Conservation (phyloP, 192 early-diverging fungal species). For the Paraglomus brasilianum region DNA sequence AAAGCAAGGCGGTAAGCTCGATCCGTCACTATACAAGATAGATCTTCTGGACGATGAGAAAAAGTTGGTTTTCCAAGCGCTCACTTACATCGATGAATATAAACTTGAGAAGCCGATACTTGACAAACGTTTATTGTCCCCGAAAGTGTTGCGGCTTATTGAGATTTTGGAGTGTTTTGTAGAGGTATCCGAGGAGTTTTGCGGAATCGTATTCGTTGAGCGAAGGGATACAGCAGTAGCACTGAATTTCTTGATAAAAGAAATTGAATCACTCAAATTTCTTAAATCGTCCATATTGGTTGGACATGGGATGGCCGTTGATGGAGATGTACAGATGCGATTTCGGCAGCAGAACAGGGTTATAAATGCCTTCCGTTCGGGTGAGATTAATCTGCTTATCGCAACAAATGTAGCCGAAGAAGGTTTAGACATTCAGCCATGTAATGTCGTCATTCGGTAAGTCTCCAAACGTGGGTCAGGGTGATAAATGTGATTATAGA, state of each 20-base stretch:
- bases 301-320: slow-evolving; percentile 52
- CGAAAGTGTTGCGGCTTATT: slow-evolving; percentile 70
- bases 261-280: slow-evolving; percentile 52
- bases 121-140: slow-evolving; percentile 48
- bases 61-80: slow-evolving; percentile 24
- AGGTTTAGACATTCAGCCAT: slow-evolving; percentile 90
- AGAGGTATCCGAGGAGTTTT: slow-evolving; percentile 53
- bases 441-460: slow-evolving; percentile 82
- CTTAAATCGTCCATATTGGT: slow-evolving; percentile 50
- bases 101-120: slow-evolving; percentile 35
- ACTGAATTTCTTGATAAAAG: slow-evolving; percentile 55
- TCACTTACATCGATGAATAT: slow-evolving; percentile 29
- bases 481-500: slow-evolving; percentile 18
- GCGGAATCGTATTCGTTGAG: slow-evolving; percentile 87
- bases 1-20: slow-evolving; percentile 32
- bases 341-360: slow-evolving; percentile 57
- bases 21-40: background rate
- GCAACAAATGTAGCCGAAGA: slow-evolving; percentile 95
- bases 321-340: slow-evolving; percentile 49
- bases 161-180: slow-evolving; percentile 57
- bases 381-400: slow-evolving; percentile 74
- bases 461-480: background rate
- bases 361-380: slow-evolving; percentile 65
- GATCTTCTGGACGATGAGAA: slow-evolving; percentile 29
- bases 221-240: slow-evolving; percentile 67